A percentile compares a stretch with the other conserved stretches of the same genome.
Evolutionary conservation across 495 filamentous ascomycete species (phyloP).

Genomic region (Melanomma pulvis-pyrius): DNA sequence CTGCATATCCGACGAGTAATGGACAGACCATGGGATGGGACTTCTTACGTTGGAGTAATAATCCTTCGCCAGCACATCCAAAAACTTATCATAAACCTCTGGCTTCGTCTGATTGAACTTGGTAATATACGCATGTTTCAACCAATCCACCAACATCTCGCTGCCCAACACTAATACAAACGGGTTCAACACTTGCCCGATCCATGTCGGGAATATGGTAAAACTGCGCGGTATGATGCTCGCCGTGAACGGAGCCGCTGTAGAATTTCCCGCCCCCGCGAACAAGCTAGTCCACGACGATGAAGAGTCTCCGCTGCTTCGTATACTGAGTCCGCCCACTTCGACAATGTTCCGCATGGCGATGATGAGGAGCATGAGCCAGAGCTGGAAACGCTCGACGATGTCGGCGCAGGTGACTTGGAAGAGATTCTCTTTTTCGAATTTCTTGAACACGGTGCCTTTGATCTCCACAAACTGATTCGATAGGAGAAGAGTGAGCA

Average conservation of each 20-base stretch:
- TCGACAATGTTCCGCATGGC: constrained; percentile 94
- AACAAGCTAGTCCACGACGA: constrained; percentile 19
- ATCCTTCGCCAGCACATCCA: constrained; percentile 93
- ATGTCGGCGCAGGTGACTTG: constrained; percentile 95
- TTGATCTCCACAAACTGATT: constrained; percentile 99
- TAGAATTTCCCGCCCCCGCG: constrained; percentile 48
- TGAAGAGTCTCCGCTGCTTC: constrained; percentile 33
- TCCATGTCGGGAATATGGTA: constrained; percentile 83
- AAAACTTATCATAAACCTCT: constrained; percentile 80
- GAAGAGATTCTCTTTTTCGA: constrained; percentile 96
- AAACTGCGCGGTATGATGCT: constrained; percentile 84
- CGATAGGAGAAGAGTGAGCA: constrained; percentile 86
- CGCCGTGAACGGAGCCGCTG: constrained; percentile 51
- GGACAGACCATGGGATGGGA: constrained; percentile 7
- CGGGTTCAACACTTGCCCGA: constrained; percentile 85
- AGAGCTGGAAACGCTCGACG: constrained; percentile 95
- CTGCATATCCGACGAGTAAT: not conserved
- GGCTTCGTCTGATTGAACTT: constrained; percentile 98
- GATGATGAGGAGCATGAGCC: constrained; percentile 96
- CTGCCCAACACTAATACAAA: constrained; percentile 92
- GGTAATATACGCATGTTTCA: constrained; percentile 95
- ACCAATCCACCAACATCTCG: constrained; percentile 96
- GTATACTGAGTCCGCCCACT: constrained; percentile 66
- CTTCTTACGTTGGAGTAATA: constrained; percentile 82
- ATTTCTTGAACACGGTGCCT: constrained; percentile 93